Conservation (phyloP, 352 stramenopile genomes). For the Saprolegnia diclina region DNA sequence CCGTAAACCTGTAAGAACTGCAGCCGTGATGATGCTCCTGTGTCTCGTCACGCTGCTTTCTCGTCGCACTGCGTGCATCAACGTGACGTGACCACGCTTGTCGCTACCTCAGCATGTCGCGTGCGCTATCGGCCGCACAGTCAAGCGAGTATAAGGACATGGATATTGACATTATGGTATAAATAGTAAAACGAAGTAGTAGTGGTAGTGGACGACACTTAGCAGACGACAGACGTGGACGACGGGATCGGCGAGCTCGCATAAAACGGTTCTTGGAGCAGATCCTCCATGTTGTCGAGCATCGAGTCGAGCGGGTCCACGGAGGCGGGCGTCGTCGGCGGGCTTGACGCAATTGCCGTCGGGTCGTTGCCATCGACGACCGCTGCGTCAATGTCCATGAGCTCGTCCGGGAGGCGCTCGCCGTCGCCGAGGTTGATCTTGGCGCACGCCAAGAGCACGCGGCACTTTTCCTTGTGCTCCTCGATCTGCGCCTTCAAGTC, state of each 20-base stretch:
- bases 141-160: too few species aligned
- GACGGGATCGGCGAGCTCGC: background rate
- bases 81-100: too few species aligned
- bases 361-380: background rate
- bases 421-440: slow-evolving; percentile 4
- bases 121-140: too few species aligned
- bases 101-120: too few species aligned
- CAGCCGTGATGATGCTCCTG: too few species aligned
- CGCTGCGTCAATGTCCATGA: background rate
- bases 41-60: too few species aligned
- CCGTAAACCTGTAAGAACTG: too few species aligned
- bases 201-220: background rate
- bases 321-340: background rate
- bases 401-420: background rate
- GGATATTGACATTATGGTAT: background rate
- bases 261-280: slow-evolving; percentile 4
- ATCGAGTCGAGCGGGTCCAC: slow-evolving; percentile 3
- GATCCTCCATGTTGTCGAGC: slow-evolving; percentile 6
- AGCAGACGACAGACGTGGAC: background rate
- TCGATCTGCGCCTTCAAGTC: slow-evolving; percentile 14
- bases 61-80: too few species aligned
- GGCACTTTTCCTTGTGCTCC: background rate
- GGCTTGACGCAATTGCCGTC: background rate
- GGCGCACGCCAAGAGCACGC: slow-evolving; percentile 3
- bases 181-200: background rate